These are phyloP conservation scores for Vairimorpha ceranae DNA, from an alignment of 371 early-diverging fungal species.

Conservation along the genomic window DNA sequence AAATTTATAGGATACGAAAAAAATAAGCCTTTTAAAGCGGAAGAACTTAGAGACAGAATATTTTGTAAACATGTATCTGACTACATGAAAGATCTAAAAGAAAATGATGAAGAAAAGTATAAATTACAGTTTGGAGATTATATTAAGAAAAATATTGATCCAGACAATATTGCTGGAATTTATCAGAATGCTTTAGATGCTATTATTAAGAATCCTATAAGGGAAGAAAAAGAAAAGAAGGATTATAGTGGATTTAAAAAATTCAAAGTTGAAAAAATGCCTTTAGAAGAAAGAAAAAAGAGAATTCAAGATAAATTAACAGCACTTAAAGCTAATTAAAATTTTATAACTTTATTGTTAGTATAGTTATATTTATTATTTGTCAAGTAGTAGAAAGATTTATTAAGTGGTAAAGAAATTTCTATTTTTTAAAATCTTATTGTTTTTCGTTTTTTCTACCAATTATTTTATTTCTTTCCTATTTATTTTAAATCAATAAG, in stretches of 20 bases:
- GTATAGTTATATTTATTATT: not conserved
- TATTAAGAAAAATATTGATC: slow-evolving; percentile 77
- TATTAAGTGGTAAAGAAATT: too few species aligned
- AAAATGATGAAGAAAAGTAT: slow-evolving; percentile 93
- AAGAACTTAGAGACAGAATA: slow-evolving; percentile 88
- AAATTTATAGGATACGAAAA: slow-evolving; percentile 92
- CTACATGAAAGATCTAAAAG: slow-evolving; percentile 91
- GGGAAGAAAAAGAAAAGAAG: slow-evolving; percentile 47
- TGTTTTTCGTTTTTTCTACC: too few species aligned
- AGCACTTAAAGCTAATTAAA: slow-evolving; percentile 18
- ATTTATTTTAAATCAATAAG: too few species aligned
- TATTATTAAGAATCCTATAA: slow-evolving; percentile 45
- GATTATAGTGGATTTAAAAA: slow-evolving; percentile 55
- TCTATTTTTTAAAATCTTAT: too few species aligned
- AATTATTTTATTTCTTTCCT: not conserved
- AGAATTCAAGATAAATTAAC: slow-evolving; percentile 51
- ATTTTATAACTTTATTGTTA: slow-evolving; percentile 17
- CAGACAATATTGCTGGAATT: slow-evolving; percentile 85
- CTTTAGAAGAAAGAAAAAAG: slow-evolving; percentile 55
- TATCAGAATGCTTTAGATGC: slow-evolving; percentile 77
- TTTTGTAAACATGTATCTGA: slow-evolving; percentile 92
- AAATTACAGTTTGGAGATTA: slow-evolving; percentile 88
- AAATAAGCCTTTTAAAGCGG: slow-evolving; percentile 80
- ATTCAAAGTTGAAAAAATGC: slow-evolving; percentile 48
- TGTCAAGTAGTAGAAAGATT: too few species aligned